Evolutionary conservation across 345 rosid species (phyloP).

Genomic region (Moringa oleifera): DNA sequence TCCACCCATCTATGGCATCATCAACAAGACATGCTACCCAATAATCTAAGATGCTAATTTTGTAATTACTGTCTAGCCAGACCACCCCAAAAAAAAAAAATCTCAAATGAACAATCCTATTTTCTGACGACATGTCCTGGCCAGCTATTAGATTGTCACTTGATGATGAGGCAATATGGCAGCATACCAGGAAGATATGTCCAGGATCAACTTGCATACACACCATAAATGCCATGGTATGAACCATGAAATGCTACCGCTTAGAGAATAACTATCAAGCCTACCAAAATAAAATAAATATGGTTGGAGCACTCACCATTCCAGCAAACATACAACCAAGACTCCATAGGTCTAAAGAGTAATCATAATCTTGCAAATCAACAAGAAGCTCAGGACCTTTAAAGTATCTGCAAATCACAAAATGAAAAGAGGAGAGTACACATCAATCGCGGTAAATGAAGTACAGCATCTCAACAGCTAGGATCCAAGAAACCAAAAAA

Average conservation of each 20-base stretch:
- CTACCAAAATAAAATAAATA: conserved; percentile 2
- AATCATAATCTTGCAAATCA: conserved; percentile 96
- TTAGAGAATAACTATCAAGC: background rate
- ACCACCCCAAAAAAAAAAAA: background rate
- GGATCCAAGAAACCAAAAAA: background rate
- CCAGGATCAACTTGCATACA: conserved; percentile 19
- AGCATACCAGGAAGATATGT: background rate
- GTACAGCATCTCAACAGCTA: background rate
- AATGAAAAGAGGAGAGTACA: background rate
- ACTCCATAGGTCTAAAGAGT: conserved; percentile 97
- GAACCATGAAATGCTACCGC: conserved; percentile 3
- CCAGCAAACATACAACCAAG: conserved; percentile 99
- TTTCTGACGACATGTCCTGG: too few species aligned
- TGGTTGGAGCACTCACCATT: conserved; percentile 53
- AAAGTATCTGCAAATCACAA: conserved; percentile 58
- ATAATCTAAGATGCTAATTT: conserved; percentile 2
- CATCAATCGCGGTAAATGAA: background rate
- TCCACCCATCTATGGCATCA: conserved; percentile 13
- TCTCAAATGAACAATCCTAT: conserved; percentile 5
- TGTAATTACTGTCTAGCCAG: background rate
- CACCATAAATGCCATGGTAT: conserved; percentile 15
- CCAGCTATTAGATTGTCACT: too few species aligned
- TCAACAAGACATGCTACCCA: conserved; percentile 12
- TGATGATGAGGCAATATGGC: background rate
- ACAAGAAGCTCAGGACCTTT: conserved; percentile 99